Evolutionary conservation across 2,329 filamentous ascomycete species (phyloP), one percentile per base, ranked within the genome.

Genomic region (Colletotrichum phormii): DNA sequence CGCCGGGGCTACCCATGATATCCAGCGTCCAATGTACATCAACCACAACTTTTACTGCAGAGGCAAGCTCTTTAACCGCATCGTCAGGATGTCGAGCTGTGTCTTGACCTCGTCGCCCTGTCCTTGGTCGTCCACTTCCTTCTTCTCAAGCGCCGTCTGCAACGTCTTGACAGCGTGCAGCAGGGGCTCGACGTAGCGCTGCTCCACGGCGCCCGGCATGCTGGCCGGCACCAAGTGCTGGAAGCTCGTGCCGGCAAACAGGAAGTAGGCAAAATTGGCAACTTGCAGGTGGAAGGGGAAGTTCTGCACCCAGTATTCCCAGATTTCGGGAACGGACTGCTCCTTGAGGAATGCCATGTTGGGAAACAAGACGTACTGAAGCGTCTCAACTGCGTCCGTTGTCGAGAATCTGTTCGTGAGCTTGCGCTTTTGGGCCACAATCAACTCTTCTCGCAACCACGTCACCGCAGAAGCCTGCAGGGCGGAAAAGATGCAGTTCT

Each of bases 371-470:
- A 86, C 85, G 76, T 91, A 90, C 77, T 92, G 89, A n/a, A 91
- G 83, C 24, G 85, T 85, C 54, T 91, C 88, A 24, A 92, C 82
- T 55, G 89, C 89, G 18, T 89, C 88, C 0, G 87, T 82, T 5
- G 83, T 86, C 12, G 86, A 80, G 78, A 92, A 92, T 35, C 77
- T 73, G 49, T 78, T 77, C 2, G 75, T 75, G 22, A 64, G 64
- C 13, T 79, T 81, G 33, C 79, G 68, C 53, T 80, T 79, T 31
- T 76, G 80, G 3, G 88, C 86, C 5, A 84, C 79, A 9, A 91
- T 84, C 18, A 92, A 82, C 78, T 92, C 91, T 76, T 92, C 90
- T 66, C 89, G 87, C 42, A 92, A 81, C 91, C 91, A 93, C 4
- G 86, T 86, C 5, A 92, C 86, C 0, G 90, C 90, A 54, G 89